Evolutionary conservation across 345 rosid species (phyloP).

Genomic region (Populus davidiana): DNA sequence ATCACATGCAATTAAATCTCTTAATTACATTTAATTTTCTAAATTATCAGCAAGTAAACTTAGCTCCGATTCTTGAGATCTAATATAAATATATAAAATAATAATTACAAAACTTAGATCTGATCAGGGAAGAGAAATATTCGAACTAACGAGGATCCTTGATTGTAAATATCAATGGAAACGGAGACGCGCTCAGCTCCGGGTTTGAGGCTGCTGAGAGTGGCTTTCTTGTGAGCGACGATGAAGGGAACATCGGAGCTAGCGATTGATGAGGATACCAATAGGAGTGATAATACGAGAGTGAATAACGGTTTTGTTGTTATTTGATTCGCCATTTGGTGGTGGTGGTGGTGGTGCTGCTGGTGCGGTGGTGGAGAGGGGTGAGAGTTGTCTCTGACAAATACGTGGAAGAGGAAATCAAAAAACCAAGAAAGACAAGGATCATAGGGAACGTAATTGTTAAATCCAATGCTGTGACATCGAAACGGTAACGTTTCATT

Average conservation of each 20-base stretch:
- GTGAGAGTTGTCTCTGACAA: not conserved
- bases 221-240: conserved; percentile 88
- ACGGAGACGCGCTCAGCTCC: conserved; percentile 86
- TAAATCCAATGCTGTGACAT: not conserved
- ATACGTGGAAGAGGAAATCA: not conserved
- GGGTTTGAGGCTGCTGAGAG: conserved; percentile 71
- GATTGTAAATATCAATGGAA: conserved; percentile 83
- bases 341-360: not conserved
- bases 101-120: not conserved
- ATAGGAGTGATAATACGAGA: conserved; percentile 36
- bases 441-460: not conserved
- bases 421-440: not conserved
- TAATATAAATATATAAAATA: not conserved
- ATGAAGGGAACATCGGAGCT: conserved; percentile 79
- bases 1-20: not conserved
- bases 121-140: not conserved
- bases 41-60: not conserved
- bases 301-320: conserved; percentile 30
- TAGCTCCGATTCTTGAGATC: not conserved
- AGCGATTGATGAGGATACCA: conserved; percentile 51
- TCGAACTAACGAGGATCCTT: conserved; percentile 73
- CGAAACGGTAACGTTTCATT: not conserved
- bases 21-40: not conserved
- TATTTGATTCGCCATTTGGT: conserved; percentile 31
- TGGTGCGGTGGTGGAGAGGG: not conserved